phyloP scores from a whole-genome alignment of 2,329 filamentous ascomycete species.

The Botrytis deweyae region DNA sequence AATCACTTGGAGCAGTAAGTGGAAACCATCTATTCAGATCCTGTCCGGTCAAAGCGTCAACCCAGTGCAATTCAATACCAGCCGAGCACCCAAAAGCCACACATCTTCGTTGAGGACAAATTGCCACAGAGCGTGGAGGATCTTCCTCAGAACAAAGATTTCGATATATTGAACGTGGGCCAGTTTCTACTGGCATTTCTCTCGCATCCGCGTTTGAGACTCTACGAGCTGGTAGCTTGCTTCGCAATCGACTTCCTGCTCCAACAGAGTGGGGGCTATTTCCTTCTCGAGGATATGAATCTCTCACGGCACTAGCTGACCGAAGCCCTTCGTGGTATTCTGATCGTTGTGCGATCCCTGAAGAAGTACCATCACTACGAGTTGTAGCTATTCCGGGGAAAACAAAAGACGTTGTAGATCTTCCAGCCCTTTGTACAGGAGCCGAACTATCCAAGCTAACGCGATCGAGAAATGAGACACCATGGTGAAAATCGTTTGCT shows the following conservation, averaged over 20 bases:
- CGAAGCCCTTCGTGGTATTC: conserved; percentile 26
- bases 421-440: conserved; percentile 18
- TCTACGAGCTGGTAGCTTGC: conserved; percentile 21
- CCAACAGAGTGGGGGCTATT: conserved; percentile 19
- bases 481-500: conserved; percentile 3
- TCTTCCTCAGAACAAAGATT: conserved; percentile 61
- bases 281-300: conserved; percentile 23
- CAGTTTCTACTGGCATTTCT: conserved; percentile 39
- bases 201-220: background rate
- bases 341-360: conserved; percentile 24
- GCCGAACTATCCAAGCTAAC: conserved; percentile 32
- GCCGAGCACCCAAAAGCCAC: conserved; percentile 64
- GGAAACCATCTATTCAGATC: conserved; percentile 57
- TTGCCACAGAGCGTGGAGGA: conserved; percentile 62
- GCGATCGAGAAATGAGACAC: conserved; percentile 31
- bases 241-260: conserved; percentile 16
- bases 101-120: conserved; percentile 63
- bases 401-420: conserved; percentile 27
- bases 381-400: conserved; percentile 33
- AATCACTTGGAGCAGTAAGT: conserved; percentile 53
- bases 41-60: conserved; percentile 48
- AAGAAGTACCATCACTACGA: conserved; percentile 14
- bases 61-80: conserved; percentile 63
- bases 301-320: conserved; percentile 20
- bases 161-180: conserved; percentile 41